These are phyloP conservation scores for Eucalyptus camaldulensis DNA, from an alignment of 345 rosid species.

Conservation along the genomic window DNA sequence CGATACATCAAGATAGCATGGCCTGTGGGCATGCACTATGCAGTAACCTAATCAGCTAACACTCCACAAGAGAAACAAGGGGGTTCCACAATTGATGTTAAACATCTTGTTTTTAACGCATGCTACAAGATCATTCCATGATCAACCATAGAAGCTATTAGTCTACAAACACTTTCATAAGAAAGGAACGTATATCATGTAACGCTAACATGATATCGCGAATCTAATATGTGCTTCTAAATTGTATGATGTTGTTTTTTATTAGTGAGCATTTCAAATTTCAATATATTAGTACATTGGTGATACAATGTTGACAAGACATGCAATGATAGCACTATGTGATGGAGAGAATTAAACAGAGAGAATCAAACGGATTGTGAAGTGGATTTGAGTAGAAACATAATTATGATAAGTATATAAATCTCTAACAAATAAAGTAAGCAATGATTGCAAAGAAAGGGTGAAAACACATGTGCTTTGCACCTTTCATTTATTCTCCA, in stretches of 20 bases:
- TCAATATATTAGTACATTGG: background rate
- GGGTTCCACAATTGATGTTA: background rate
- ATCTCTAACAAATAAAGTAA: background rate
- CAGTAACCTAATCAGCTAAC: background rate
- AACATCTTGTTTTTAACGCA: background rate
- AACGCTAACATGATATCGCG: background rate
- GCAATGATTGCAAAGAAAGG: background rate
- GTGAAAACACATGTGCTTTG: background rate
- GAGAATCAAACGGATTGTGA: background rate
- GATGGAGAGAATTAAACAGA: background rate
- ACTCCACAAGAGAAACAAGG: background rate
- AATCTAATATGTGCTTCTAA: background rate
- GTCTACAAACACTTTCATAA: background rate
- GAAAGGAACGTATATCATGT: background rate
- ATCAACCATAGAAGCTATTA: background rate
- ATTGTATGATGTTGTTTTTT: background rate
- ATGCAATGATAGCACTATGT: background rate
- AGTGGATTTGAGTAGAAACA: background rate
- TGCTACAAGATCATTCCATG: background rate
- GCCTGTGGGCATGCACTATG: background rate
- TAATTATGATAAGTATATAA: background rate
- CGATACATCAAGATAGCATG: background rate
- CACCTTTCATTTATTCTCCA: background rate
- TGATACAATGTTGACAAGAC: background rate
- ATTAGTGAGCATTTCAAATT: too few relatives aligned